Base-by-base conservation (phyloP, 2,329 filamentous ascomycete species). In the Cadophora gregata region DNA sequence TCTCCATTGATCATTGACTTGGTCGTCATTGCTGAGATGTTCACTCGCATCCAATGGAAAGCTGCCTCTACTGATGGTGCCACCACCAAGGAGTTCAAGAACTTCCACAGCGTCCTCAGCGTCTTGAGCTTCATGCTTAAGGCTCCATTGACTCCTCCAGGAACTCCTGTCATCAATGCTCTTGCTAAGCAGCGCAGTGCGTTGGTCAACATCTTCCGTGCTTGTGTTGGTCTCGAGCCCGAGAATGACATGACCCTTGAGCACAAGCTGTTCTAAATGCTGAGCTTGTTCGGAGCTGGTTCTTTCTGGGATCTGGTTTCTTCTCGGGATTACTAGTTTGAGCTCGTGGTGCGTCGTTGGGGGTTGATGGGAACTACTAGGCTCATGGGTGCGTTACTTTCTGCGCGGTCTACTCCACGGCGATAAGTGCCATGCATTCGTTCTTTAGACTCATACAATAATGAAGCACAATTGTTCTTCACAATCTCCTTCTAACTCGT, bases 171-270 rank as follows among this genome's bases (percentile, higher is more conserved):
- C 67, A 87, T 99, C 83, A 99, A 99, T 77, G 88, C 96, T 67
- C 86, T 99, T 72, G 93, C 91, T 77, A 99, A 99, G 88, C 96
- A 99, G 86, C 93, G 96, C 73, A 91, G 89, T 72, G 94, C 94
- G 51, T 81, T 99, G 79, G 96, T 92, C 80, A 99, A 99, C 85
- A 97, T 99, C 82, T 97, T 99, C 90, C 93, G 95, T 77, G 96
- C 96, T 72, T 98, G 95, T 77, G 90, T 99, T 75, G 96, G 96
- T 72, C 87, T 99, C 68, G 93, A 97, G 86, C 96, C 96, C 19
- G 96, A 99, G 87, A 96, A 90, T 66, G 96, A 99, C 80, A 99
- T 99, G 96, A 97, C 94, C 48, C 87, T 98, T 62, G 96, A 99
- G 87, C 95, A 98, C 85, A 99, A 98, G 89, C 87, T 98, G 71